These are phyloP conservation scores for Dichomitus squalens DNA, from an alignment of 1,284 basidiomycete genomes.

Conservation along the genomic window DNA sequence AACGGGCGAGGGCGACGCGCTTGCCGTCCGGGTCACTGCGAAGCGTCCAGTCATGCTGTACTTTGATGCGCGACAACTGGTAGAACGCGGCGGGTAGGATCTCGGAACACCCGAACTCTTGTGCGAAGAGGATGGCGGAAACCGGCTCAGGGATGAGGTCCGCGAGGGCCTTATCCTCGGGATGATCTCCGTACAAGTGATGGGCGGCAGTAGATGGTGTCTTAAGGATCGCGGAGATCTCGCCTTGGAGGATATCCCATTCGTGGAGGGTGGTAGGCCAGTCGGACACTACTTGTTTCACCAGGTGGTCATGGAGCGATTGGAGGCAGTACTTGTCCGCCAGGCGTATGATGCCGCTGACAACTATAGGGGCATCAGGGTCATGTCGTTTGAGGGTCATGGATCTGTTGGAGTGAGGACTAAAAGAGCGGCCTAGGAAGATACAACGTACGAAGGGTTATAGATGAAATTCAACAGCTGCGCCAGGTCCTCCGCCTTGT, in stretches of 20 bases:
- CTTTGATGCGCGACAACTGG: slow-evolving; percentile 42
- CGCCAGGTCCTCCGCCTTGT: slow-evolving; percentile 23
- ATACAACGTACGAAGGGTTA: slow-evolving; percentile 30
- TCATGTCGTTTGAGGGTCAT: slow-evolving; percentile 17
- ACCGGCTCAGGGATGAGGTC: slow-evolving; percentile 24
- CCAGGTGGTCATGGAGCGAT: slow-evolving; percentile 53
- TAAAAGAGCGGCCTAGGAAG: not conserved
- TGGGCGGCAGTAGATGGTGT: not conserved
- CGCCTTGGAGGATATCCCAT: slow-evolving; percentile 48
- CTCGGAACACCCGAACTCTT: slow-evolving; percentile 52
- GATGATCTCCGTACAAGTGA: not conserved
- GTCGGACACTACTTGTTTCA: slow-evolving; percentile 55
- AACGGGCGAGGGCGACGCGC: slow-evolving; percentile 13
- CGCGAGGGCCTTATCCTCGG: not conserved
- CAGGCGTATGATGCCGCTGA: slow-evolving; percentile 60
- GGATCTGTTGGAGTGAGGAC: not conserved
- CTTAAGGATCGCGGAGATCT: slow-evolving; percentile 7
- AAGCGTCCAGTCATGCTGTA: slow-evolving; percentile 11
- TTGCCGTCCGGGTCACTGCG: not conserved
- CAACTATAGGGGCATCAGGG: slow-evolving; percentile 23
- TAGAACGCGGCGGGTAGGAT: slow-evolving; percentile 68
- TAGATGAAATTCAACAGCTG: slow-evolving; percentile 59
- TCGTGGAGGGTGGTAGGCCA: slow-evolving; percentile 63
- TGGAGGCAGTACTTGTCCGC: slow-evolving; percentile 69
- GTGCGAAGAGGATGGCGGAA: slow-evolving; percentile 66